Evolutionary conservation across 176 grass and related monocot genomes (phyloP).

Genomic region (Aegilops speltoides): DNA sequence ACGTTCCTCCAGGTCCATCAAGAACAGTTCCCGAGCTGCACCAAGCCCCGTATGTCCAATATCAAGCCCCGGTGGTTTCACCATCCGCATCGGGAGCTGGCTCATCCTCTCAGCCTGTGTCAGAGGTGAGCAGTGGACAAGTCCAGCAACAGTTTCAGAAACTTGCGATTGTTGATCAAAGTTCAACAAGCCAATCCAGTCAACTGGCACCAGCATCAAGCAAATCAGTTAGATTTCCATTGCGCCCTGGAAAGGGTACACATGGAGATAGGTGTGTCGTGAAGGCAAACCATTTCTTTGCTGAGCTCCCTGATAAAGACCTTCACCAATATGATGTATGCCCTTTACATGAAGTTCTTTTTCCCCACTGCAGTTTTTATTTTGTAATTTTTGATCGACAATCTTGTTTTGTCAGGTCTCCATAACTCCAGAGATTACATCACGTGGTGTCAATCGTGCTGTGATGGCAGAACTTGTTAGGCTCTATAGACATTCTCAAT

Average conservation of each 20-base stretch:
- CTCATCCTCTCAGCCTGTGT: conserved; percentile 61
- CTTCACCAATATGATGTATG: conserved; percentile 95
- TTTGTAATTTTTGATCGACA: conserved; percentile 9
- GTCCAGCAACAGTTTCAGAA: conserved; percentile 77
- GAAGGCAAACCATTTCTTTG: conserved; percentile 97
- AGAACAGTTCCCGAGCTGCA: conserved; percentile 98
- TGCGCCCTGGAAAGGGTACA: conserved; percentile 86
- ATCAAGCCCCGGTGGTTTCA: conserved; percentile 52
- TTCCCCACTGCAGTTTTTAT: neutral
- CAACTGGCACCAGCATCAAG: conserved; percentile 69
- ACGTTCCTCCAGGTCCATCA: conserved; percentile 52
- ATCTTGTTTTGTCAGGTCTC: conserved; percentile 53
- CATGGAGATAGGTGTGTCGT: conserved; percentile 80
- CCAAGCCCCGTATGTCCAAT: conserved; percentile 80
- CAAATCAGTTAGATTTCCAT: conserved; percentile 79
- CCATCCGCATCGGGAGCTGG: conserved; percentile 51
- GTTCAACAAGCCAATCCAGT: conserved; percentile 49
- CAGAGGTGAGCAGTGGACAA: conserved; percentile 61
- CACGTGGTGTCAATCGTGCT: conserved; percentile 90
- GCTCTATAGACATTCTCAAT: conserved; percentile 51
- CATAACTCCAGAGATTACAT: conserved; percentile 80
- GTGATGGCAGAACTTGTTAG: conserved; percentile 75
- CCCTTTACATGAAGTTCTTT: neutral
- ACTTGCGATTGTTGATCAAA: conserved; percentile 44
- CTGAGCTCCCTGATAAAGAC: conserved; percentile 89